Conservation (phyloP, 768 basidiomycete species). For the Epithele typhae region DNA sequence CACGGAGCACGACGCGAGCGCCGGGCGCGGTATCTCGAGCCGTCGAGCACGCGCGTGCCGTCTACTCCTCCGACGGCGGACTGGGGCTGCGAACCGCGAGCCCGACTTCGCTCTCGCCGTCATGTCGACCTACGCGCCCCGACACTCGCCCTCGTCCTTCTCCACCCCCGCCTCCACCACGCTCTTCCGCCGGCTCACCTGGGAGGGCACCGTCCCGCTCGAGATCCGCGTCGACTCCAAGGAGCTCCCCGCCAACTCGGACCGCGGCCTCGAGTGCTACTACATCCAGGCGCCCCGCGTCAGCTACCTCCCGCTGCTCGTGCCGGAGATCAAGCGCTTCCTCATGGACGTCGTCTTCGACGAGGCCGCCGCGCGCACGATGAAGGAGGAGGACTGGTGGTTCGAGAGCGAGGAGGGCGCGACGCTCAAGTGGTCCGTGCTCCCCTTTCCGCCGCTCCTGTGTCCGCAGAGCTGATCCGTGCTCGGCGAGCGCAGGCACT, state of each 20-base stretch:
- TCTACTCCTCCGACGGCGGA: too few species aligned
- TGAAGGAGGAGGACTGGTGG: constrained; percentile 96
- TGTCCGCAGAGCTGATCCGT: too few species aligned
- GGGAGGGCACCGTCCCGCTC: constrained; percentile 88
- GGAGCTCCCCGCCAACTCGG: constrained; percentile 85
- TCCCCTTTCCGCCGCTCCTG: too few species aligned
- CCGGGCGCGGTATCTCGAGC: too few species aligned
- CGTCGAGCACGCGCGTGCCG: too few species aligned
- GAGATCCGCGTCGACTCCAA: constrained; percentile 87
- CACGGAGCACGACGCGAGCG: too few species aligned
- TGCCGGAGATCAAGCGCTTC: constrained; percentile 85
- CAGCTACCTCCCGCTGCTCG: constrained; percentile 86
- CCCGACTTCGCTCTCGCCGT: too few species aligned
- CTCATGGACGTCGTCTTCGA: constrained; percentile 92
- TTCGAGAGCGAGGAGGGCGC: constrained; percentile 87
- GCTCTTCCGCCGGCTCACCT: constrained; percentile 82
- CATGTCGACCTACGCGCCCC: constrained; percentile 30
- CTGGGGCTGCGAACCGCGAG: too few species aligned
- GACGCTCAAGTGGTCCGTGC: constrained; percentile 81
- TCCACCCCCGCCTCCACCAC: constrained; percentile 62
- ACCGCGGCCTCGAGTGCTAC: constrained; percentile 86
- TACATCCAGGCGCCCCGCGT: constrained; percentile 89
- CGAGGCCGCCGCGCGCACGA: constrained; percentile 65
- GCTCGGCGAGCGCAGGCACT: constrained; percentile 64
- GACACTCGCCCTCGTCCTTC: constrained; percentile 40